Evolutionary conservation across 345 rosid genomes (phyloP), one percentile per base, ranked within the genome.

Genomic region (Syzygium aqueum): DNA sequence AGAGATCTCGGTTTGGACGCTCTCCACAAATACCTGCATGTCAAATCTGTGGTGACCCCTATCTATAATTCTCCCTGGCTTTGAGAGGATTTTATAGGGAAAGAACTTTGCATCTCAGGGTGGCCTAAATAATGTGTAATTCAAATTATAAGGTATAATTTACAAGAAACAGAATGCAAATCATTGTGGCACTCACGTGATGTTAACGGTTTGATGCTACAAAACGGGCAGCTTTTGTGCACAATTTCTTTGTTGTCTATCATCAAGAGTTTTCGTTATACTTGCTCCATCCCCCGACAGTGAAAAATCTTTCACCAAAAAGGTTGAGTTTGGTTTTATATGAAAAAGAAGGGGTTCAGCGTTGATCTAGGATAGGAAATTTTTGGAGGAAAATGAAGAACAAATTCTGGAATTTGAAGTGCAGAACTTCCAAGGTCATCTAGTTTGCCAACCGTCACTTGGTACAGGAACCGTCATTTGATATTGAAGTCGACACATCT

Each of bases 41-140:
- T 89, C 83, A 95, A 96, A 88, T 91, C 97, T 50, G 91, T 96
- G 7, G 91, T 94, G 1, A 96, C 96, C 84, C 97, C 98, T 11
- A 87, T 96, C 84, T 90, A 90, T 85, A 89, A 95, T 65, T 92
- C 99, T 67, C 97, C 98, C 46, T 96, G 88, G 88, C 88, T 77
- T 16, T 16, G 63, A 77, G 43, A 82, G 51, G 49, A 23, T 23
- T 11, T 25, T n/a, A 0, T 9, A 19, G 46, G 25, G 19, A 67
- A 67, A 33, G 12, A 16, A 21, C 78, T 33, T 33, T 33, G 46
- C 23, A 10, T 67, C 78, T 33, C 33, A 8, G 19, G 78, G 46
- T 67, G 78, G 46, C 46, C 9, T 22, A 65, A 65, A 65, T 65
- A 65, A 65, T 65, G 77, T 30, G 14, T 65, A 65, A 65, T 16